Conservation (phyloP, 768 basidiomycete genomes). For the Pleurotus eryngii region DNA sequence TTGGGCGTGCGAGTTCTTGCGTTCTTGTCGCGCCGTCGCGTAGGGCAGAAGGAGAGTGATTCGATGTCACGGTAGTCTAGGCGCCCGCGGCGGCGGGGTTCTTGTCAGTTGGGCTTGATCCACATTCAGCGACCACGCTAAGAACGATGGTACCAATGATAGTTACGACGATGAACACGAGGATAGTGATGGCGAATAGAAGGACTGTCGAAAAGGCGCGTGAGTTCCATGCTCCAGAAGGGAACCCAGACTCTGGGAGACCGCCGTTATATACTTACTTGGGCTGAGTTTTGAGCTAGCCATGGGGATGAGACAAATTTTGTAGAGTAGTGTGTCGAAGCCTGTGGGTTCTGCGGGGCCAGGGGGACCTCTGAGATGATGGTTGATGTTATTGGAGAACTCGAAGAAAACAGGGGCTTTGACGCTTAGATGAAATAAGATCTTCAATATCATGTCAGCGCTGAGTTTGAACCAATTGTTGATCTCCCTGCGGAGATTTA, state of each 20-base stretch:
- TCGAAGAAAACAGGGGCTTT: too few relatives aligned
- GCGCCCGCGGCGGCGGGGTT: not conserved
- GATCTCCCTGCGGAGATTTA: too few relatives aligned
- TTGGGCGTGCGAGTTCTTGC: not conserved
- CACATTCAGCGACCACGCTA: not conserved
- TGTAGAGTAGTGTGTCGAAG: not conserved
- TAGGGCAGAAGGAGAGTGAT: not conserved
- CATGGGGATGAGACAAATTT: not conserved
- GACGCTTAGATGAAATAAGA: too few relatives aligned
- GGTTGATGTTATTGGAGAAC: not conserved
- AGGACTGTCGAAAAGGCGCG: conserved; percentile 1
- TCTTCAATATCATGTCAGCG: too few relatives aligned
- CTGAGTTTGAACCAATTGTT: too few relatives aligned
- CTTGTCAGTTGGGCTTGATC: not conserved
- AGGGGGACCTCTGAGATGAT: not conserved
- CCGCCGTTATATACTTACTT: not conserved
- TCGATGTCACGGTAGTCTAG: conserved; percentile 1
- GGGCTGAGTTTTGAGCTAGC: not conserved
- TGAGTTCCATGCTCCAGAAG: not conserved
- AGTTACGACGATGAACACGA: conserved; percentile 6
- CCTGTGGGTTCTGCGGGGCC: not conserved
- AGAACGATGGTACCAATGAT: conserved; percentile 6
- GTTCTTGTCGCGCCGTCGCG: not conserved
- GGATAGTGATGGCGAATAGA: conserved; percentile 1
- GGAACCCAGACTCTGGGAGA: not conserved